These are phyloP conservation scores for Ceratocystis diversiconidia DNA, from an alignment of 2,329 filamentous ascomycete species.

Conservation along the genomic window DNA sequence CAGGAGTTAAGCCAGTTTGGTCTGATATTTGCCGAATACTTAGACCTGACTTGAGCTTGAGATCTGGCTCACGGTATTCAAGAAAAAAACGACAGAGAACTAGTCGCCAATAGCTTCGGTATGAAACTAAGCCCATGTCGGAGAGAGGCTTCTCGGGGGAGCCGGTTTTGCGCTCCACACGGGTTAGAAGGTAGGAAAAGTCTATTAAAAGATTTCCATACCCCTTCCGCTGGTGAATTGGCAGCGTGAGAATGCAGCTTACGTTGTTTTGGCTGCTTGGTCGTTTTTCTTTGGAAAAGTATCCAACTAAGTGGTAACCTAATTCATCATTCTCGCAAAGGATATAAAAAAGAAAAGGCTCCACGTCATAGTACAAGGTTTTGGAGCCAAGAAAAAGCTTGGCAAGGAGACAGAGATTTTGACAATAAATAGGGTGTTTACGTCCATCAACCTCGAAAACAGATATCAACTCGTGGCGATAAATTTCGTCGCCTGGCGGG, in stretches of 20 bases:
- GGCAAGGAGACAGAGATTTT: constrained; percentile 87
- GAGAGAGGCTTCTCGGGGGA: constrained; percentile 95
- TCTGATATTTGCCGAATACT: constrained; percentile 61
- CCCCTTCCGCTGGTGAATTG: constrained; percentile 92
- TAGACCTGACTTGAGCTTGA: constrained; percentile 27
- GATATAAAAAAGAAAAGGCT: constrained; percentile 93
- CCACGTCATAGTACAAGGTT: constrained; percentile 94
- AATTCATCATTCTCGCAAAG: constrained; percentile 86
- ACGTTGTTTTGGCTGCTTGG: constrained; percentile 93
- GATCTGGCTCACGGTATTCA: constrained; percentile 26
- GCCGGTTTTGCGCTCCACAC: constrained; percentile 83
- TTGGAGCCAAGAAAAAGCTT: constrained; percentile 98
- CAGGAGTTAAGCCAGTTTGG: constrained; percentile 85
- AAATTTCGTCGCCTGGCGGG: constrained; percentile 94
- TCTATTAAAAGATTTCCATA: constrained; percentile 96
- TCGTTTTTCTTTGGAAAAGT: constrained; percentile 97
- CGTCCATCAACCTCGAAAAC: constrained; percentile 97
- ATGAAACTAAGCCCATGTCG: constrained; percentile 94
- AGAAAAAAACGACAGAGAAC: constrained; percentile 75
- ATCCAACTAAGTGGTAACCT: constrained; percentile 95
- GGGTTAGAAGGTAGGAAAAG: constrained; percentile 91
- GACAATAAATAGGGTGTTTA: constrained; percentile 96
- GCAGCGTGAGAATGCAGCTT: constrained; percentile 88
- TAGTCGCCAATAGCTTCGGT: constrained; percentile 92
- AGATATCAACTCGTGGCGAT: constrained; percentile 76